Base-by-base conservation (phyloP, 805 yeast species). In the Ogataea nonfermentans region DNA sequence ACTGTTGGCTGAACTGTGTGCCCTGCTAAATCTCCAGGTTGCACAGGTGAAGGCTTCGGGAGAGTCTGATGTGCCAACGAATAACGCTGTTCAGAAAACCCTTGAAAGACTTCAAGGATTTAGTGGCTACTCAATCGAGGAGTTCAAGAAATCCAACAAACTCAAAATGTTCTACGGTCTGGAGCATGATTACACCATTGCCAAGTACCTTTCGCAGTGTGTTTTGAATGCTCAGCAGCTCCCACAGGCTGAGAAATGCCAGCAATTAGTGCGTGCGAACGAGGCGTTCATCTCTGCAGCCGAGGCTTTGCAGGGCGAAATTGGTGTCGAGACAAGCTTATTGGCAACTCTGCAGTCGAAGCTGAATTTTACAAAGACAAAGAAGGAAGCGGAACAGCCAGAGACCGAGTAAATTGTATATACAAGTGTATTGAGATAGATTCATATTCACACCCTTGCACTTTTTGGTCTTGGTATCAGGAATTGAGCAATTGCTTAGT, bases 121-220 rank as follows among this genome's bases (percentile, higher is more conserved):
- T 22, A 13, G 22, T 6, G 43, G 42, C 19, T 40, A 24, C 41
- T 29, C 27, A 3, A 24, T 37, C 28, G 34, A 31, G 11, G 37
- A 31, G 9, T 43, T 29, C 19, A 24, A 32, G 3, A 39, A 44
- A n/a, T 14, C 32, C 23, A 31, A 33, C 17, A 36, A 41, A 14
- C 22, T 34, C 22, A 41, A 35, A 24, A 31, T 32, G 27, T 48
- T 35, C 24, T 28, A 36, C 10, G 32, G 47, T 26, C 42, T 45
- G 38, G 47, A 50, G 25, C 53, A 51, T 34, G 41, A 46, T 10
- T 55, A 52, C 37, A 35, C 45, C 11, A 33, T 53, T 9, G 29
- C 43, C 38, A 50, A 44, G 24, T 35, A 41, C 20, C 44, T 55
- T 17, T 37, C 43, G 31, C 27, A 32, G 24, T 40, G 48, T 13